A percentile compares a stretch with the other conserved stretches of the same genome.
Conservation (phyloP, 768 basidiomycete genomes). For the Sporobolomyces roseus region DNA sequence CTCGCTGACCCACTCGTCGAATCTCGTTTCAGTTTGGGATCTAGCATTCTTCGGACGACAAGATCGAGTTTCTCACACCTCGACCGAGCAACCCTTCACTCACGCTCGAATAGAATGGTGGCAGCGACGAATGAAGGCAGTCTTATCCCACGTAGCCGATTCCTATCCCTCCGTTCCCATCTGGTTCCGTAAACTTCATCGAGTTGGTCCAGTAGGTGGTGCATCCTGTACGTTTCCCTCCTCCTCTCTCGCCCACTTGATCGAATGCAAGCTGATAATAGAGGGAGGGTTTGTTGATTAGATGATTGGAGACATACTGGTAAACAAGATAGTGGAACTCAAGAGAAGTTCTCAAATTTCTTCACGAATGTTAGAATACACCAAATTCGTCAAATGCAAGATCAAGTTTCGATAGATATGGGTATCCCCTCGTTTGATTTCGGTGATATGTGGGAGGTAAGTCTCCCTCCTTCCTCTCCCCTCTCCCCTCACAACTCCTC, state of each 20-base stretch:
- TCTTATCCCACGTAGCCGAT: conserved; percentile 29
- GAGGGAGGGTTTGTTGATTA: not conserved
- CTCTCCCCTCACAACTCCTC: too few relatives aligned
- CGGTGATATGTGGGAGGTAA: conserved; percentile 42
- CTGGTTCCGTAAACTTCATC: conserved; percentile 39
- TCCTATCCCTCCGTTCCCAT: conserved; percentile 41
- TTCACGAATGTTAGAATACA: conserved; percentile 43
- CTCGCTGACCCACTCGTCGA: too few relatives aligned
- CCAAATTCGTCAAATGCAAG: conserved; percentile 43
- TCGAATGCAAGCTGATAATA: too few relatives aligned
- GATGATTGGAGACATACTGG: conserved; percentile 41
- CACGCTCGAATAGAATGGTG: conserved; percentile 42
- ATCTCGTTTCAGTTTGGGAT: conserved; percentile 40
- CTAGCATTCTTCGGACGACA: conserved; percentile 44
- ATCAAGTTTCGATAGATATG: conserved; percentile 39
- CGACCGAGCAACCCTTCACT: conserved; percentile 41
- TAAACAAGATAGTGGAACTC: conserved; percentile 1
- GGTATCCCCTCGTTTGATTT: conserved; percentile 43
- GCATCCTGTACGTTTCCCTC: conserved; percentile 33
- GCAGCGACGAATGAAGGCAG: conserved; percentile 32
- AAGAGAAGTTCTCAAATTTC: conserved; percentile 41
- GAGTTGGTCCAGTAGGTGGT: conserved; percentile 39
- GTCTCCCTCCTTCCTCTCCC: too few relatives aligned
- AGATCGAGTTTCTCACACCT: conserved; percentile 34
- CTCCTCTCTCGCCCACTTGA: not conserved